Evolutionary conservation across 768 basidiomycete genomes (phyloP).

Genomic region (Favolaschia claudopus): DNA sequence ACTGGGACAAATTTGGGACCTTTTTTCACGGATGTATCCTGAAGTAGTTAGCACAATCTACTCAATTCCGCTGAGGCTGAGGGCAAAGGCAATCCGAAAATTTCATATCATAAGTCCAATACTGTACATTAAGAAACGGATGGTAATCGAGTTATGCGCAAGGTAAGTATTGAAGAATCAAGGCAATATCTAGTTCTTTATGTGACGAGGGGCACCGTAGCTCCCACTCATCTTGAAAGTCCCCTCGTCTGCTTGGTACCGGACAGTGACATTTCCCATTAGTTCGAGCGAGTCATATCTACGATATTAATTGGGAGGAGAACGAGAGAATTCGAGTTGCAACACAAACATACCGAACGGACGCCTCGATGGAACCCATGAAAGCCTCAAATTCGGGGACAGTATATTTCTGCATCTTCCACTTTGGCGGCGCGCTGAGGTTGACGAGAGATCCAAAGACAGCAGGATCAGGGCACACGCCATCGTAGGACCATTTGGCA

Average conservation of each 20-base stretch:
- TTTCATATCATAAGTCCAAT: too few species aligned
- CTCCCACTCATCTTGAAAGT: conserved; percentile 5
- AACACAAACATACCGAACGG: conserved; percentile 40
- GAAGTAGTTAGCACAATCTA: too few species aligned
- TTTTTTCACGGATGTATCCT: too few species aligned
- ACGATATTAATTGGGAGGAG: neutral
- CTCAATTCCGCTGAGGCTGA: too few species aligned
- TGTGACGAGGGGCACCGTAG: neutral
- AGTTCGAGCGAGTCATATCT: conserved; percentile 45
- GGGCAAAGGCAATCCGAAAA: too few species aligned
- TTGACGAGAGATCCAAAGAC: conserved; percentile 49
- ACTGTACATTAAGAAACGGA: too few species aligned
- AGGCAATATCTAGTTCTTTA: conserved; percentile 8
- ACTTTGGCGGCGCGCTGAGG: conserved; percentile 44
- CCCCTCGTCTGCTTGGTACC: neutral
- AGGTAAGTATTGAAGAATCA: too few species aligned
- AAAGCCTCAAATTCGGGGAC: conserved; percentile 32
- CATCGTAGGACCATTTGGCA: conserved; percentile 51
- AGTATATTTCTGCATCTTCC: conserved; percentile 47
- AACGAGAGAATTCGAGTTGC: too few species aligned
- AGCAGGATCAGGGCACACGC: conserved; percentile 45
- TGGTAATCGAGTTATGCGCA: too few species aligned
- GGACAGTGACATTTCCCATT: conserved; percentile 42
- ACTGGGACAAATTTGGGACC: too few species aligned
- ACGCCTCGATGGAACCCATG: conserved; percentile 37